phyloP scores from a whole-genome alignment of 345 rosid genomes.

The Zanthoxylum bungeanum region DNA sequence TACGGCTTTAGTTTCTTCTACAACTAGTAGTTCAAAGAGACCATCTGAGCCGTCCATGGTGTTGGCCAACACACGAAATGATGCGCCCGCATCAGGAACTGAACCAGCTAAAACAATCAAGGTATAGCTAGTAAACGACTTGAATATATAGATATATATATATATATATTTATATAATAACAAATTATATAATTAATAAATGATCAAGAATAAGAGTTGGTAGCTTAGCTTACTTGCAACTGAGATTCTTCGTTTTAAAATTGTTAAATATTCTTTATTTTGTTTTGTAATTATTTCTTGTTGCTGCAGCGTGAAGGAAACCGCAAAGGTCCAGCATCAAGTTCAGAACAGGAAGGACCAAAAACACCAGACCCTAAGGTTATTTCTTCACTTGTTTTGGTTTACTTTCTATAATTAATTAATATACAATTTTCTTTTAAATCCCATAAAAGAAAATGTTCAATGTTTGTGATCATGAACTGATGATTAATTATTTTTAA shows the following conservation, averaged over 20 bases:
- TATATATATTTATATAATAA: no score
- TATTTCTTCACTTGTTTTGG: no score
- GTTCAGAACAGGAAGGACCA: constrained; percentile 56
- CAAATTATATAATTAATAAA: background rate
- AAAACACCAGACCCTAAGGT: constrained; percentile 68
- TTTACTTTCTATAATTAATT: no score
- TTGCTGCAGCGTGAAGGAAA: constrained; percentile 48
- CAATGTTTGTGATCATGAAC: background rate
- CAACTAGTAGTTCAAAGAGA: constrained; percentile 48
- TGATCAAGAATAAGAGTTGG: constrained; percentile 8
- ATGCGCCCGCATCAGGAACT: constrained; percentile 34
- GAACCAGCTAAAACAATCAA: constrained; percentile 45
- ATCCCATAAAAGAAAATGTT: background rate
- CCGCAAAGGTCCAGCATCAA: constrained; percentile 47
- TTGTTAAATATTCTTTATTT: constrained; percentile 1
- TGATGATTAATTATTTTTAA: background rate
- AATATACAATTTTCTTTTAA: no score
- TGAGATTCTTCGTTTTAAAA: constrained; percentile 15
- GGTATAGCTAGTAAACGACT: constrained; percentile 33
- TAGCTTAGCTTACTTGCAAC: constrained; percentile 5
- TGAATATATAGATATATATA: no score
- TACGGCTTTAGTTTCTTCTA: constrained; percentile 39
- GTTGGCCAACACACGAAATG: constrained; percentile 39
- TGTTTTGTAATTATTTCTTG: background rate
- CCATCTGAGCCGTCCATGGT: constrained; percentile 58